Conservation (phyloP, 176 grass and related monocot species). For the Leersia perrieri region DNA sequence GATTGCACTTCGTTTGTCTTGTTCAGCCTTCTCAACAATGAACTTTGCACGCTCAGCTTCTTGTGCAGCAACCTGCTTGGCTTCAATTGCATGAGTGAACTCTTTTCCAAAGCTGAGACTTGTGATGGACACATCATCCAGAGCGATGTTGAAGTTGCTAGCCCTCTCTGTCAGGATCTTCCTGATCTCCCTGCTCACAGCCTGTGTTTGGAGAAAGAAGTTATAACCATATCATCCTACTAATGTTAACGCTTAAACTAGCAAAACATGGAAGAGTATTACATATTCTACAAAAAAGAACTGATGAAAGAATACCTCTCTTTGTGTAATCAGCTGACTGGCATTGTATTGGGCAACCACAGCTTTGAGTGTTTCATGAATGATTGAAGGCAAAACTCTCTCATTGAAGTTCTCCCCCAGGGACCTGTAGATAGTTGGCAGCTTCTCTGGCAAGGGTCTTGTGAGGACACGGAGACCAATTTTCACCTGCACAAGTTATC, state of each 20-base stretch:
- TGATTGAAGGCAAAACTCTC: slow-evolving; percentile 92
- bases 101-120: slow-evolving; percentile 89
- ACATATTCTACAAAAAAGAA: neutral
- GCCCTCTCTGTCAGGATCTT: slow-evolving; percentile 96
- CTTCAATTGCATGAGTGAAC: slow-evolving; percentile 95
- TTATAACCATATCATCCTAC: neutral
- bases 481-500: slow-evolving; percentile 52
- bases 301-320: slow-evolving; percentile 64
- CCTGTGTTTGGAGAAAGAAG: slow-evolving; percentile 42
- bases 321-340: slow-evolving; percentile 92
- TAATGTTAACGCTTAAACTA: neutral
- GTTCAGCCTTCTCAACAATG: slow-evolving; percentile 82
- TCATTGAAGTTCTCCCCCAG: slow-evolving; percentile 85
- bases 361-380: slow-evolving; percentile 94
- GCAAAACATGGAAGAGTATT: neutral
- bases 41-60: slow-evolving; percentile 92
- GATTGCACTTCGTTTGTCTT: slow-evolving; percentile 77
- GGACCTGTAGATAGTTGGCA: slow-evolving; percentile 78
- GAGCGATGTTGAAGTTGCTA: slow-evolving; percentile 82
- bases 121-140: slow-evolving; percentile 97
- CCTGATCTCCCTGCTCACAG: slow-evolving; percentile 96
- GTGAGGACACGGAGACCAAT: slow-evolving; percentile 91
- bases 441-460: slow-evolving; percentile 60
- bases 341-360: slow-evolving; percentile 98
- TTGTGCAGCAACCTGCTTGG: slow-evolving; percentile 95